These are phyloP conservation scores for Globisporangium acanthophoron DNA, from an alignment of 352 stramenopile species.

Conservation along the genomic window DNA sequence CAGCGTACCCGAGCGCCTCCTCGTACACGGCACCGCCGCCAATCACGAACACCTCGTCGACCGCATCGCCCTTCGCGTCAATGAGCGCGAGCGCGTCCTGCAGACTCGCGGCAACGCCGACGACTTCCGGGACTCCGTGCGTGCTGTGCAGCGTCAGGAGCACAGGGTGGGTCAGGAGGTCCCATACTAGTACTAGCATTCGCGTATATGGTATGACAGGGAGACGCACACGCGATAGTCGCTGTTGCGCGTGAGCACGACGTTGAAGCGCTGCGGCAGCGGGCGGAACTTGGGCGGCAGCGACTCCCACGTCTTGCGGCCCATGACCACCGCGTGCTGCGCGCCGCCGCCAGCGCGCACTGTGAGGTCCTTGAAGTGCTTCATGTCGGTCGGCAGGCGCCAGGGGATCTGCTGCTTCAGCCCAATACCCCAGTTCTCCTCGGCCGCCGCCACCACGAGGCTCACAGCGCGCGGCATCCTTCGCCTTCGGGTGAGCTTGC, in stretches of 20 bases:
- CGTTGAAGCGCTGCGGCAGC: conserved; percentile 93
- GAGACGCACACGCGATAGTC: conserved; percentile 23
- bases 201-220: no score
- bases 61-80: conserved; percentile 43
- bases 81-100: conserved; percentile 89
- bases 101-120: conserved; percentile 86
- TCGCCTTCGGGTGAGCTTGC: neutral
- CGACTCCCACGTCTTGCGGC: conserved; percentile 99
- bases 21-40: conserved; percentile 94
- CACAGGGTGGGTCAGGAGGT: no score
- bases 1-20: conserved; percentile 82
- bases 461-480: conserved; percentile 36
- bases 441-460: conserved; percentile 86
- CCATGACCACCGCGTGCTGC: conserved; percentile 99
- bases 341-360: conserved; percentile 22
- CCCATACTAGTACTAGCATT: no score
- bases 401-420: conserved; percentile 89
- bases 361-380: conserved; percentile 95
- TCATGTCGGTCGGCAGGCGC: conserved; percentile 94
- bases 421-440: conserved; percentile 86
- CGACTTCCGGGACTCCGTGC: conserved; percentile 55
- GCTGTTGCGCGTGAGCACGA: conserved; percentile 91
- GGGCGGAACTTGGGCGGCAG: conserved; percentile 96
- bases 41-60: conserved; percentile 97
- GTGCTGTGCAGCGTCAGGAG: neutral